phyloP scores from a whole-genome alignment of 2,329 filamentous ascomycete species.

The Pseudogymnoascus sp. region DNA sequence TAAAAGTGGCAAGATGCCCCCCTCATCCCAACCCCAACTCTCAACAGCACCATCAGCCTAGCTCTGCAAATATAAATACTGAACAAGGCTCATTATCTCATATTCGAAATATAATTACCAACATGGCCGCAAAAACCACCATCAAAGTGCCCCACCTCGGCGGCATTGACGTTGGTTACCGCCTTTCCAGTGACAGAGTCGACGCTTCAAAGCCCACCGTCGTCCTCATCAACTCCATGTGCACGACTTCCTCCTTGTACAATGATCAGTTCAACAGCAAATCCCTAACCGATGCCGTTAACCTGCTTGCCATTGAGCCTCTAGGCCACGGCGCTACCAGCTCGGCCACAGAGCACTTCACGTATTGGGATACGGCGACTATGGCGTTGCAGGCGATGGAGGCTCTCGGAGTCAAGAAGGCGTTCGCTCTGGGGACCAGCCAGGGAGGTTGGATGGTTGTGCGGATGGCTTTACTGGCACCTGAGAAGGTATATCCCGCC shows the following conservation, averaged over 20 bases:
- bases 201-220: conserved; percentile 43
- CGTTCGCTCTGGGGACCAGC: conserved; percentile 42
- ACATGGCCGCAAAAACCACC: conserved; percentile 31
- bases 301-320: conserved; percentile 44
- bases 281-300: conserved; percentile 33
- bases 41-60: neutral
- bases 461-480: conserved; percentile 43
- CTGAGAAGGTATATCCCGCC: conserved; percentile 32
- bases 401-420: conserved; percentile 37
- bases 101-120: neutral
- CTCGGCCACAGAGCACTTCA: conserved; percentile 36
- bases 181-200: conserved; percentile 26
- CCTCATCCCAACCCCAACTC: neutral
- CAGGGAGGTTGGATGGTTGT: conserved; percentile 44
- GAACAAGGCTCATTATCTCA: neutral
- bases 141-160: conserved; percentile 40
- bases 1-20: neutral
- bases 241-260: conserved; percentile 40
- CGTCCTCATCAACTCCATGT: conserved; percentile 45
- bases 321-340: conserved; percentile 43
- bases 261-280: conserved; percentile 35
- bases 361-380: conserved; percentile 46
- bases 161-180: conserved; percentile 38
- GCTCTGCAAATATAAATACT: neutral
- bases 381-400: conserved; percentile 50